Percentiles rank a stretch among this genome's conserved stretches.
Evolutionary conservation across 2,329 filamentous ascomycete genomes (phyloP).

Genomic region (Talaromyces verruculosus): DNA sequence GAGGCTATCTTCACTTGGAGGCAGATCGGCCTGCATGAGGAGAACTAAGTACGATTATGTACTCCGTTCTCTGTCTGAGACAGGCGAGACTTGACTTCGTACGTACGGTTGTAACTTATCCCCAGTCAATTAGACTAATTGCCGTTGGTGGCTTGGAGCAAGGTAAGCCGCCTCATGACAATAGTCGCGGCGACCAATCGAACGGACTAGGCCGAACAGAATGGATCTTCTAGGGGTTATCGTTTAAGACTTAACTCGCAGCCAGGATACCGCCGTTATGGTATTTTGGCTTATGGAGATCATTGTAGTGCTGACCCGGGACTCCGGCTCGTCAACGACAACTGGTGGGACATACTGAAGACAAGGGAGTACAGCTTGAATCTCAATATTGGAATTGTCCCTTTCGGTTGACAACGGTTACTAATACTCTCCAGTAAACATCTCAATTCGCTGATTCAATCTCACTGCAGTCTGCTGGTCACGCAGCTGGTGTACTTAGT

Average conservation of each 20-base stretch:
- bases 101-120: neutral
- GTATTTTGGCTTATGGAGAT: neutral
- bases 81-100: neutral
- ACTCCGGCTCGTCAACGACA: neutral
- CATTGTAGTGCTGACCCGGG: neutral
- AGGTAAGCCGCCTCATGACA: slow-evolving; percentile 16
- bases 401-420: neutral
- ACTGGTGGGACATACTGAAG: neutral
- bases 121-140: neutral
- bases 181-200: slow-evolving; percentile 19
- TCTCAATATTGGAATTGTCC: neutral
- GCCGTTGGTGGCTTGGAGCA: slow-evolving; percentile 6
- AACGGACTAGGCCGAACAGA: slow-evolving; percentile 2
- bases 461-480: neutral
- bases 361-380: neutral
- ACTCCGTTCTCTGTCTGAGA: neutral
- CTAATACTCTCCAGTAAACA: neutral
- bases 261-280: neutral
- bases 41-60: neutral
- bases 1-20: slow-evolving; percentile 3
- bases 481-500: neutral
- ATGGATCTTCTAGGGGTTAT: neutral
- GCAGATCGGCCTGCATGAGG: neutral
- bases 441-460: neutral
- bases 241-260: neutral